Evolutionary conservation across 495 filamentous ascomycete genomes (phyloP), one percentile per base, ranked within the genome.

Genomic region (Xylaria longipes): DNA sequence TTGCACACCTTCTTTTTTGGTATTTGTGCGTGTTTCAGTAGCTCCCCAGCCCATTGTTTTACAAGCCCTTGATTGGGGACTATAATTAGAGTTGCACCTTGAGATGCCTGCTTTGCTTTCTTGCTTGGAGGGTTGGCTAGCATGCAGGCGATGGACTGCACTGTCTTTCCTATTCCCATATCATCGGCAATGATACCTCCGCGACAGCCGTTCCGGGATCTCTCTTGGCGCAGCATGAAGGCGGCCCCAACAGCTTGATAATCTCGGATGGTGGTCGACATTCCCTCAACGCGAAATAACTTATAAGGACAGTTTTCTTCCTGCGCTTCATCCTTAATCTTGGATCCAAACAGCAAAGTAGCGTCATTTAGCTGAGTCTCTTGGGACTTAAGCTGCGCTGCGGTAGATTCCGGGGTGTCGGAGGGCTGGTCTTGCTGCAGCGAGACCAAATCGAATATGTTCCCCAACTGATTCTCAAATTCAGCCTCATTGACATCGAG

Each of bases 81-180:
- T 37, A 60, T 25, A 8, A 69, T 69, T 3, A 69, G 39, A 43
- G 66, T 69, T 2, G 52, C 27, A 48, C 15, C 39, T 14, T 37
- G 25, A 0, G 1, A 1, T 14, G 15, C 27, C 7, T 72, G 65
- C 25, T 52, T 73, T 72, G 82, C 77, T 4, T 72, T 68, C 9
- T 48, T 71, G 0, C 71, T 71, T 14, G 82, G 77, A 0, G 84
- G 76, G 71, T 92, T 89, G 11, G 86, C 82, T 22, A 88, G 72
- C 56, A 93, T 89, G 25, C 91, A 79, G 3, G 89, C 87, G n/a
- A 93, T 91, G n/a, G 91, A 83, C 71, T 93, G 89, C n/a, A 93
- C 85, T 2, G 91, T 93, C 79, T 94, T 93, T 20, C 91, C 91
- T 17, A 93, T 79, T 7, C 91, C 91, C 91, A 93, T 93, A 62